These are phyloP conservation scores for Asterophora parasitica DNA, from an alignment of 768 basidiomycete species.

Conservation along the genomic window DNA sequence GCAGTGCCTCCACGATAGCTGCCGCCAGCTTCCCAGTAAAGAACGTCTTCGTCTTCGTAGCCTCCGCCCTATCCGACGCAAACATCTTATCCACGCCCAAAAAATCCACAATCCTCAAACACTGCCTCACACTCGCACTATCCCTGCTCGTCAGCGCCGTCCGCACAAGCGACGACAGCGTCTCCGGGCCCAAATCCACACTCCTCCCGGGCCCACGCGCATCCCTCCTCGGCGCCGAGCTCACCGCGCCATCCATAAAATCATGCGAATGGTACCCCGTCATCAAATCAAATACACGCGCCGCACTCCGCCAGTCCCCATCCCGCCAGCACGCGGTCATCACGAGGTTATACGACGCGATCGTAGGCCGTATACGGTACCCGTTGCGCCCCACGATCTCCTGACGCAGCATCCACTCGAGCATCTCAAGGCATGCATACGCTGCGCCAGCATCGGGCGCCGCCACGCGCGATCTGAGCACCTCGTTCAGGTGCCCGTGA, in stretches of 20 bases:
- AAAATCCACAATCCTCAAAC: conserved; percentile 51
- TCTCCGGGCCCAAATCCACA: conserved; percentile 45
- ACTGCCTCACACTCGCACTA: conserved; percentile 50
- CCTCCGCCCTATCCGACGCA: conserved; percentile 11
- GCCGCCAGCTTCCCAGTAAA: conserved; percentile 45
- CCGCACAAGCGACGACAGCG: conserved; percentile 52
- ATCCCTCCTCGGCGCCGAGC: conserved; percentile 36
- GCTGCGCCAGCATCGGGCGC: conserved; percentile 36
- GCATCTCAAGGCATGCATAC: conserved; percentile 46
- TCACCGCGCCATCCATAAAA: conserved; percentile 45
- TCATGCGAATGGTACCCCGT: conserved; percentile 57
- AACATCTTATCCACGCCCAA: conserved; percentile 36
- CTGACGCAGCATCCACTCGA: conserved; percentile 68
- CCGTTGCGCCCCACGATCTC: conserved; percentile 42
- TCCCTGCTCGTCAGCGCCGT: conserved; percentile 52
- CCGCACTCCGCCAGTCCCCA: conserved; percentile 57
- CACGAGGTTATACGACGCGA: conserved; percentile 55
- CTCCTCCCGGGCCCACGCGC: conserved; percentile 39
- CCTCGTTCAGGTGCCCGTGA: conserved; percentile 53
- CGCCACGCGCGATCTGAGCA: conserved; percentile 51
- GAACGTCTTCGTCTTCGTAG: conserved; percentile 33
- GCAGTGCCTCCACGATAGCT: conserved; percentile 37
- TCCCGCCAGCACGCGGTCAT: conserved; percentile 60
- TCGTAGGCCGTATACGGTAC: conserved; percentile 41
- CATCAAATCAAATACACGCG: conserved; percentile 63